Conservation (phyloP, 1,284 basidiomycete species). For the Trametes hirsuta region DNA sequence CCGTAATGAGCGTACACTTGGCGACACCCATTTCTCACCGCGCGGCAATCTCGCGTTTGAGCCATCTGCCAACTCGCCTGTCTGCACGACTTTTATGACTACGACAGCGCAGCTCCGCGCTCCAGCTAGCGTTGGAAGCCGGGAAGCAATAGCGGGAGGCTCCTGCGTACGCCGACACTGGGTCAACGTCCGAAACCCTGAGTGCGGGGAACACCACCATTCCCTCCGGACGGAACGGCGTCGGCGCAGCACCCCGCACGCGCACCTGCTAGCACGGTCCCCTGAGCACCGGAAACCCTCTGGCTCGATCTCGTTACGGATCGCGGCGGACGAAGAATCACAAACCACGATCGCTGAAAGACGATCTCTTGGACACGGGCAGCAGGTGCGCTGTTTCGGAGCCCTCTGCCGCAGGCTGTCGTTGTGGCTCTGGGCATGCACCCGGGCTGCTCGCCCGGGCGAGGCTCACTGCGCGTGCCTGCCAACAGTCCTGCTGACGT, state of each 20-base stretch:
- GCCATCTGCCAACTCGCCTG: too few relatives aligned
- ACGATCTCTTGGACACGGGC: conserved; percentile 2
- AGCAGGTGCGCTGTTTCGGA: neutral
- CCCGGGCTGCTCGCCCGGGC: neutral
- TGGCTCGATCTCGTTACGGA: neutral
- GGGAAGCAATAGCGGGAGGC: too few relatives aligned
- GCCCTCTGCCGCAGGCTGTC: neutral
- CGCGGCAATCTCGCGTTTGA: neutral
- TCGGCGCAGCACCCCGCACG: neutral
- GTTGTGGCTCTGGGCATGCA: neutral
- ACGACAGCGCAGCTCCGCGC: too few relatives aligned
- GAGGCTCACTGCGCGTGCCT: neutral
- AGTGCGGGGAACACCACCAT: too few relatives aligned
- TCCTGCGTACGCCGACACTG: too few relatives aligned
- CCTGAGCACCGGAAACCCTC: neutral
- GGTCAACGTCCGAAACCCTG: too few relatives aligned
- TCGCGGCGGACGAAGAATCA: conserved; percentile 1
- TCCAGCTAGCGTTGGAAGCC: too few relatives aligned
- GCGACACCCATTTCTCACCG: neutral
- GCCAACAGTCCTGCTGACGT: neutral
- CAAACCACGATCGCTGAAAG: conserved; percentile 1
- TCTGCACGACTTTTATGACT: too few relatives aligned
- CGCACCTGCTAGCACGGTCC: neutral
- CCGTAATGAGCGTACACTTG: neutral
- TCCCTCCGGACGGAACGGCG: neutral